Evolutionary conservation across 2,329 filamentous ascomycete genomes (phyloP).

Genomic region (Colletotrichum australisinense): DNA sequence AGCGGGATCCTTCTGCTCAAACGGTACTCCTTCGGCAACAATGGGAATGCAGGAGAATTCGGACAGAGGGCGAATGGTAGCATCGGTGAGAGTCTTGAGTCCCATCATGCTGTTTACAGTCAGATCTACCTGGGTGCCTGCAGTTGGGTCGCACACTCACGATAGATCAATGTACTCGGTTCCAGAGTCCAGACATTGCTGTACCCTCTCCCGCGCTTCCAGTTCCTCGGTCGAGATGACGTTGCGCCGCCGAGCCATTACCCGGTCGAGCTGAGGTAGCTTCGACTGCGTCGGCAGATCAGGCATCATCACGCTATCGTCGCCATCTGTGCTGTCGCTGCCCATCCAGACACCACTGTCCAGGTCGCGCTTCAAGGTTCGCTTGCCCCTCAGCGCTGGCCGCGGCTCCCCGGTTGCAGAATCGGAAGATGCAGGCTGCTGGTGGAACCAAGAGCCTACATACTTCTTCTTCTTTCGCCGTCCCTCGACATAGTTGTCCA

Average conservation of each 20-base stretch:
- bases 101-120: slow-evolving; percentile 51
- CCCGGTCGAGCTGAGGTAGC: slow-evolving; percentile 51
- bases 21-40: slow-evolving; percentile 67
- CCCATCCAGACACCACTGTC: slow-evolving; percentile 79
- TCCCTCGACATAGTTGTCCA: slow-evolving; percentile 72
- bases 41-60: slow-evolving; percentile 65
- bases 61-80: slow-evolving; percentile 66
- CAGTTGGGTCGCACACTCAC: slow-evolving; percentile 52
- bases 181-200: slow-evolving; percentile 67
- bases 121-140: slow-evolving; percentile 1
- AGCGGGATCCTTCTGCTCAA: slow-evolving; percentile 67
- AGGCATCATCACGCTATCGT: slow-evolving; percentile 49
- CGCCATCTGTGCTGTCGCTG: slow-evolving; percentile 65
- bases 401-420: slow-evolving; percentile 56
- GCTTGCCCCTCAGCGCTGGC: slow-evolving; percentile 55
- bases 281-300: slow-evolving; percentile 47
- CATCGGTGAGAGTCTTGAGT: slow-evolving; percentile 65
- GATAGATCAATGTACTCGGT: slow-evolving; percentile 71
- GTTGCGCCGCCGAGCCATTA: slow-evolving; percentile 40
- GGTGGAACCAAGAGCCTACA: slow-evolving; percentile 76
- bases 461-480: slow-evolving; percentile 71
- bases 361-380: slow-evolving; percentile 67
- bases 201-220: slow-evolving; percentile 58
- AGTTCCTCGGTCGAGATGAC: slow-evolving; percentile 55
- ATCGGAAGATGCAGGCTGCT: slow-evolving; percentile 62